A percentile compares a stretch with the other conserved stretches of the same genome.
Conservation (phyloP, 192 early-diverging fungal genomes). For the Dissophora ornata region DNA sequence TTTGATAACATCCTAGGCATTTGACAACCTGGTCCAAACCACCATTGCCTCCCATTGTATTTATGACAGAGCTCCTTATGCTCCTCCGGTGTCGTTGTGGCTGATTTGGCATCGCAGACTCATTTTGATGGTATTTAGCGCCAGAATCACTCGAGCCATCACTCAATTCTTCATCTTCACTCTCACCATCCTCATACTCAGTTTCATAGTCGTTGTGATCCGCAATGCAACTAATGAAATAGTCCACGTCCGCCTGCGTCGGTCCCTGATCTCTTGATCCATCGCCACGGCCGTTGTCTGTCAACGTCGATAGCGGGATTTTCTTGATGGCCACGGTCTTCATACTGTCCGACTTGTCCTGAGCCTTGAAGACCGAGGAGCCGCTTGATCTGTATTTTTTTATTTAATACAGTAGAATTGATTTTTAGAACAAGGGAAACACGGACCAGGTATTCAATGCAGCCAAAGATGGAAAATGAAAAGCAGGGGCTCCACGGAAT, state of each 20-base stretch:
- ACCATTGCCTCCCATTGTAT: too few relatives aligned
- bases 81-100: neutral
- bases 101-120: neutral
- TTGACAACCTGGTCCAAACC: slow-evolving; percentile 27
- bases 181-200: neutral
- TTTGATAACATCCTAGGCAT: slow-evolving; percentile 31
- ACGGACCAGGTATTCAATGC: too few relatives aligned
- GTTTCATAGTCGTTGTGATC: slow-evolving; percentile 7
- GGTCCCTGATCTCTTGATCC: neutral
- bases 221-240: slow-evolving; percentile 35
- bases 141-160: neutral
- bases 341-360: slow-evolving; percentile 12
- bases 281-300: slow-evolving; percentile 1
- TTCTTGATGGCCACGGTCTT: slow-evolving; percentile 38
- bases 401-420: too few relatives aligned
- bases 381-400: slow-evolving; percentile 47
- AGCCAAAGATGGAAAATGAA: too few relatives aligned
- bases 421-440: too few relatives aligned
- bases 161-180: neutral
- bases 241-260: slow-evolving; percentile 28
- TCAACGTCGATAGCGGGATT: slow-evolving; percentile 29
- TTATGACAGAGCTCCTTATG: neutral
- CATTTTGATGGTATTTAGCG: neutral
- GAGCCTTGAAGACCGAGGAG: slow-evolving; percentile 30
- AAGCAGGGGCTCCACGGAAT: too few relatives aligned